A percentile compares a stretch with the other conserved stretches of the same genome.
phyloP scores from a whole-genome alignment of 129 eudicot species.

The Logfia minima region DNA sequence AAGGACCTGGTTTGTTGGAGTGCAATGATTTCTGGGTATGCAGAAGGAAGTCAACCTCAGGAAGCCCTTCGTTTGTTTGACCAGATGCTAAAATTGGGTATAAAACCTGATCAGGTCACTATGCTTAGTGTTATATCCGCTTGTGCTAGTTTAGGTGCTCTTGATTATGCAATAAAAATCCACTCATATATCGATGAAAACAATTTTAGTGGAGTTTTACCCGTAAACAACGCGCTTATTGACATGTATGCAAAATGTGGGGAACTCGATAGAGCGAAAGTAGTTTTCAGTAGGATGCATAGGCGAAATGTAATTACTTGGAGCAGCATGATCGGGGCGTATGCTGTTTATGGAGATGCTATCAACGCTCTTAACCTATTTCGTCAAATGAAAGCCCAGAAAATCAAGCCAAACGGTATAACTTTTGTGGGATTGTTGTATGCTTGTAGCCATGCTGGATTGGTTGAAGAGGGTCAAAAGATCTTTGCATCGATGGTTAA shows the following conservation, averaged over 20 bases:
- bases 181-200: slow-evolving; percentile 45
- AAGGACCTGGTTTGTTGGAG: slow-evolving; percentile 83
- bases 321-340: slow-evolving; percentile 70
- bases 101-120: slow-evolving; percentile 70
- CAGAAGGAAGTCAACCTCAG: slow-evolving; percentile 59
- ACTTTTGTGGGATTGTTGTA: slow-evolving; percentile 71
- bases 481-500: slow-evolving; percentile 55
- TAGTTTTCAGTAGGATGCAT: slow-evolving; percentile 47
- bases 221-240: slow-evolving; percentile 65
- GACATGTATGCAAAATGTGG: slow-evolving; percentile 93
- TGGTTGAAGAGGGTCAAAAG: slow-evolving; percentile 57
- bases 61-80: slow-evolving; percentile 61
- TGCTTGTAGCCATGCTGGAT: slow-evolving; percentile 82
- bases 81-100: slow-evolving; percentile 50
- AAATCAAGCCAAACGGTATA: slow-evolving; percentile 57
- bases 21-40: slow-evolving; percentile 81
- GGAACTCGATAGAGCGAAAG: slow-evolving; percentile 52
- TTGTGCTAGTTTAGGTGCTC: slow-evolving; percentile 66
- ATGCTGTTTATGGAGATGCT: slow-evolving; percentile 72
- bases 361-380: slow-evolving; percentile 50
- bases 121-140: slow-evolving; percentile 83
- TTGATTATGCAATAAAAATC: slow-evolving; percentile 52
- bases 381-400: slow-evolving; percentile 55
- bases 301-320: slow-evolving; percentile 63
- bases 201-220: slow-evolving; percentile 48